Conservation (phyloP, 768 basidiomycete genomes). For the Amanita rubescens region DNA sequence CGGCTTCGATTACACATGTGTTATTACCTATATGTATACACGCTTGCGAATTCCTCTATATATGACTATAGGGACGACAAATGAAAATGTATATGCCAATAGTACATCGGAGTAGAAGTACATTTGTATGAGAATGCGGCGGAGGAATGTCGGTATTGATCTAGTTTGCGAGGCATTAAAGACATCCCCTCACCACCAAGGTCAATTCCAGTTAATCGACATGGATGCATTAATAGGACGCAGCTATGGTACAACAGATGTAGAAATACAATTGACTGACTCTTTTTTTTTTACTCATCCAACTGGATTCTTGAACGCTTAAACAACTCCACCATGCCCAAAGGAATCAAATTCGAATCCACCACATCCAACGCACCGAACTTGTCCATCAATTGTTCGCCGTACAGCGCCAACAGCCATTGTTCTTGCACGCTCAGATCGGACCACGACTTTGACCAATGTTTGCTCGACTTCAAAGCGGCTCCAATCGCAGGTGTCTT, state of each 20-base stretch:
- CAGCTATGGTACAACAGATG: not conserved
- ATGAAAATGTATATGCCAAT: too few species aligned
- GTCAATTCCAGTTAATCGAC: too few species aligned
- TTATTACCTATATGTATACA: not conserved
- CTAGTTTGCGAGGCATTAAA: too few species aligned
- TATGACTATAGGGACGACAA: not conserved
- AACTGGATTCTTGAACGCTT: not conserved
- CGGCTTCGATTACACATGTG: not conserved
- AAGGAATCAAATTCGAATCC: not conserved
- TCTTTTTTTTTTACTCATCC: not conserved
- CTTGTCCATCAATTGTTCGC: not conserved
- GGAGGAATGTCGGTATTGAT: too few species aligned
- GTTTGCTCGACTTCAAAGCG: not conserved
- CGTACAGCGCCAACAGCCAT: constrained; percentile 31
- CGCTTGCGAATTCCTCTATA: not conserved
- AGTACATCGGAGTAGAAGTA: too few species aligned
- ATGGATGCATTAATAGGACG: too few species aligned
- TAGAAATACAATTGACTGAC: too few species aligned
- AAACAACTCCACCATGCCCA: not conserved
- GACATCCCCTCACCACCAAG: too few species aligned
- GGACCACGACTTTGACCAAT: not conserved
- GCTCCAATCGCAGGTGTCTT: not conserved
- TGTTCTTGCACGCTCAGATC: constrained; percentile 23
- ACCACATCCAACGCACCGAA: not conserved
- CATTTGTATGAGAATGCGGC: too few species aligned